phyloP scores from a whole-genome alignment of 441 rosid genomes.

The Pelargonium exstipulatum region DNA sequence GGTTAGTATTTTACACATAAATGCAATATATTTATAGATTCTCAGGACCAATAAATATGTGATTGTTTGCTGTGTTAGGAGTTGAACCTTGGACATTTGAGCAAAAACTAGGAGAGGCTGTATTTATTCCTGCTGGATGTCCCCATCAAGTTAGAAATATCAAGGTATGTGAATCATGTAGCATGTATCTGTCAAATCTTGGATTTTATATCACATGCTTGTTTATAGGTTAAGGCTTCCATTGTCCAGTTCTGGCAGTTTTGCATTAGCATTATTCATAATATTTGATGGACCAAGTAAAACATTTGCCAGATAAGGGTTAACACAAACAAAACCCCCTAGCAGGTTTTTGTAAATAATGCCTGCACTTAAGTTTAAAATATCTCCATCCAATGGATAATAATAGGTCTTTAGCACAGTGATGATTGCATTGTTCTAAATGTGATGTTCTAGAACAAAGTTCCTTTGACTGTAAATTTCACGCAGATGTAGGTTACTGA shows the following conservation, averaged over 20 bases:
- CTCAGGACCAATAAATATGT: background rate
- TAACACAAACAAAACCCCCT: background rate
- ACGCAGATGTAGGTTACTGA: background rate
- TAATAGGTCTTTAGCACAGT: background rate
- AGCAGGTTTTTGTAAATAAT: background rate
- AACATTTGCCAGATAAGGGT: background rate
- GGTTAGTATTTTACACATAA: conserved; percentile 36
- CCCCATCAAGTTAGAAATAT: conserved; percentile 95
- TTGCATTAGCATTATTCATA: background rate
- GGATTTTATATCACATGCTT: too few relatives aligned
- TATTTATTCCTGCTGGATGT: conserved; percentile 91
- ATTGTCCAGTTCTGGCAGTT: background rate
- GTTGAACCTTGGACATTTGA: conserved; percentile 91
- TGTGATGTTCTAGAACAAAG: background rate
- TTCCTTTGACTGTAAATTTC: background rate
- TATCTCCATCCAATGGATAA: background rate
- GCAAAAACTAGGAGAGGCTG: conserved; percentile 76
- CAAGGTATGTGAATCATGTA: conserved; percentile 39
- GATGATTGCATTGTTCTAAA: background rate
- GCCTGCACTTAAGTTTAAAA: background rate
- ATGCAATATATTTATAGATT: background rate
- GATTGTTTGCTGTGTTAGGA: conserved; percentile 31
- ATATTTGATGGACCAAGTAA: background rate
- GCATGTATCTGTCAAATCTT: too few relatives aligned
- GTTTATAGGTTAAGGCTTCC: background rate